These are phyloP conservation scores for Thelonectria blattea DNA, from an alignment of 2,329 filamentous ascomycete species.

Conservation along the genomic window DNA sequence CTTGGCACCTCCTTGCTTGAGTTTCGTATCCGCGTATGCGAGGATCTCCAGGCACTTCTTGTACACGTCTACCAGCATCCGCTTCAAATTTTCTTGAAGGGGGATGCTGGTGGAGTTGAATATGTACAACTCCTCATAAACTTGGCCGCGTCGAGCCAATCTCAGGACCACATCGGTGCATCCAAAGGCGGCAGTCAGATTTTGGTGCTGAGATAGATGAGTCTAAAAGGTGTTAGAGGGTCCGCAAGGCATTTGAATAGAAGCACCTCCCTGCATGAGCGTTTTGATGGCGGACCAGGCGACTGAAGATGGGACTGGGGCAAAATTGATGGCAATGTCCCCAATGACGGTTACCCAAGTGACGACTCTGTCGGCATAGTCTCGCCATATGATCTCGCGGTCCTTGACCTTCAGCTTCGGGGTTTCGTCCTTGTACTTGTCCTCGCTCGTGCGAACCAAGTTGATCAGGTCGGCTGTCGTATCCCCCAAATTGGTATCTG, in stretches of 20 bases:
- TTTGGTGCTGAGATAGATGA: conserved; percentile 4
- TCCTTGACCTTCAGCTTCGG: conserved; percentile 1
- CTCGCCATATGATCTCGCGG: conserved; percentile 10
- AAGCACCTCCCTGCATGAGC: conserved; percentile 4
- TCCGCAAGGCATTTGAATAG: not conserved
- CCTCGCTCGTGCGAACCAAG: not conserved
- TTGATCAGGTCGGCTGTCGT: not conserved
- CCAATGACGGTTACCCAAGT: not conserved
- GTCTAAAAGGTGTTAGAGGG: not conserved
- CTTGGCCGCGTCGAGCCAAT: not conserved
- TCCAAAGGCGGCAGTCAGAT: not conserved
- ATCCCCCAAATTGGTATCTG: not conserved
- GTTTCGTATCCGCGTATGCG: not conserved
- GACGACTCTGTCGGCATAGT: conserved; percentile 4
- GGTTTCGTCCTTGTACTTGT: not conserved
- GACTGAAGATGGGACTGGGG: not conserved
- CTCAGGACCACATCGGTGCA: conserved; percentile 5
- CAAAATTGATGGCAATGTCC: conserved; percentile 8
- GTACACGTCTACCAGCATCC: not conserved
- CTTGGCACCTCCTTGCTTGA: not conserved
- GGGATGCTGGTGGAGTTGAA: not conserved
- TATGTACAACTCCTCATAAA: conserved; percentile 9
- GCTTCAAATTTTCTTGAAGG: not conserved
- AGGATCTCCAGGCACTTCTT: conserved; percentile 1
- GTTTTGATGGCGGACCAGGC: conserved; percentile 8